Evolutionary conservation across 2,329 filamentous ascomycete species (phyloP), one percentile per base, ranked within the genome.

Genomic region (Cadophora sp.): DNA sequence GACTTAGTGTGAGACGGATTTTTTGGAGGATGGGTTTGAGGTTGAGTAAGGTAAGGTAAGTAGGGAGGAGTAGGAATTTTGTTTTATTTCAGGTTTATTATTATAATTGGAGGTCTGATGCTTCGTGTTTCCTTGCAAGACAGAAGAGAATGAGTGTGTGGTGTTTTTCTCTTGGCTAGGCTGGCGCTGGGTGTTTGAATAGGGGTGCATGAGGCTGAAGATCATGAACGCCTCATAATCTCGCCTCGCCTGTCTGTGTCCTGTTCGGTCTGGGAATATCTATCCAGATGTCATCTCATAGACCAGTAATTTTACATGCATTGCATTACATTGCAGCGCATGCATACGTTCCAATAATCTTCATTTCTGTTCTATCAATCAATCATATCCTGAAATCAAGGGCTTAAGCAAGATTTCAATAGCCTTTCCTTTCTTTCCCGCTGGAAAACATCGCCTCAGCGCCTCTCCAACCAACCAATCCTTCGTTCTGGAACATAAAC

Each of bases 181-280:
- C 9, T 5, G 30, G 30, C 30, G 30, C 9, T 33, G 7, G 36
- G 11, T 9, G 36, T 7, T 4, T 7, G 8, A 39, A 56, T 56
- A 39, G 53, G 33, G 30, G 53, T 36, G 33, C 53, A 56, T 56
- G 53, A 56, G 53, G 53, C 53, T 56, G 53, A 56, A 39, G 53
- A 56, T 56, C n/a, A 2, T 22, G 18, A 39, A 39, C 30, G 33
- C 30, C 51, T 33, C 33, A 36, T 16, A 56, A 56, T 53, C 50
- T 53, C 50, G 50, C 50, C 50, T 33, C 27, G 27, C 22, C 18
- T 18, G 50, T 53, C 50, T 30, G n/a, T n/a, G n/a, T n/a, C n/a
- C n/a, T n/a, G n/a, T n/a, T n/a, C n/a, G n/a, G n/a, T n/a, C n/a
- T n/a, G n/a, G n/a, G n/a, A n/a, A n/a, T n/a, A n/a, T n/a, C n/a